phyloP scores from a whole-genome alignment of 2,329 filamentous ascomycete genomes.

The Ceratocystis colombiana region DNA sequence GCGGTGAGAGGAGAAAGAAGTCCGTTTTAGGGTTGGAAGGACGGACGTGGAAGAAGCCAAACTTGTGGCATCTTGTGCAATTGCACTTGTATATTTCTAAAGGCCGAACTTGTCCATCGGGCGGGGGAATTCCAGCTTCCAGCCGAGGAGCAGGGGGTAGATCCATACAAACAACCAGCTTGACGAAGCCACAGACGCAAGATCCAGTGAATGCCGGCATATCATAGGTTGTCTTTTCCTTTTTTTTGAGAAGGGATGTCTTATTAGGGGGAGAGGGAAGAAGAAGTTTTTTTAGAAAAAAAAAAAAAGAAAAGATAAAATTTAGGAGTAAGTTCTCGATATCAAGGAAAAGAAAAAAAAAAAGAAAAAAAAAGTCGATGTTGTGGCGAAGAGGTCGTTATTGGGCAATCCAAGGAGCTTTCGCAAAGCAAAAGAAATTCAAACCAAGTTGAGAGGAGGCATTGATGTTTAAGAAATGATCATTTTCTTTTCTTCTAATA shows the following conservation, averaged over 20 bases:
- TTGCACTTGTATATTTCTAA: constrained; percentile 34
- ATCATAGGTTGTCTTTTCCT: neutral
- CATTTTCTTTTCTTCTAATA: neutral
- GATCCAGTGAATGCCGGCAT: constrained; percentile 23
- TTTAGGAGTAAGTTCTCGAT: neutral
- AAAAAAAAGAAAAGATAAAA: neutral
- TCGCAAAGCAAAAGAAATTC: neutral
- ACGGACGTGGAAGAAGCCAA: constrained; percentile 37
- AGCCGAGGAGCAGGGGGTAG: constrained; percentile 17
- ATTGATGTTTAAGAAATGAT: neutral
- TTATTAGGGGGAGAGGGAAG: neutral
- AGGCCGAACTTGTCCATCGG: constrained; percentile 39
- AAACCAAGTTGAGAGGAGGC: neutral
- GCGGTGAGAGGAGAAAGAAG: constrained; percentile 39
- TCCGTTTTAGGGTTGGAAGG: constrained; percentile 34
- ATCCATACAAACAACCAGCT: constrained; percentile 22
- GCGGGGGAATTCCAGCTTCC: constrained; percentile 1
- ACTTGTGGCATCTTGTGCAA: constrained; percentile 39
- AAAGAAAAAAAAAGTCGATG: neutral
- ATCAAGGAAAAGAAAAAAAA: too few relatives aligned
- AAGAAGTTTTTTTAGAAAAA: neutral
- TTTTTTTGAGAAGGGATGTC: too few relatives aligned
- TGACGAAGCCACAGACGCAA: constrained; percentile 20
- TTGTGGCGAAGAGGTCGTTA: neutral
- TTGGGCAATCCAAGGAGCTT: neutral